phyloP scores from a whole-genome alignment of 768 basidiomycete genomes.

The Paxillus involutus region DNA sequence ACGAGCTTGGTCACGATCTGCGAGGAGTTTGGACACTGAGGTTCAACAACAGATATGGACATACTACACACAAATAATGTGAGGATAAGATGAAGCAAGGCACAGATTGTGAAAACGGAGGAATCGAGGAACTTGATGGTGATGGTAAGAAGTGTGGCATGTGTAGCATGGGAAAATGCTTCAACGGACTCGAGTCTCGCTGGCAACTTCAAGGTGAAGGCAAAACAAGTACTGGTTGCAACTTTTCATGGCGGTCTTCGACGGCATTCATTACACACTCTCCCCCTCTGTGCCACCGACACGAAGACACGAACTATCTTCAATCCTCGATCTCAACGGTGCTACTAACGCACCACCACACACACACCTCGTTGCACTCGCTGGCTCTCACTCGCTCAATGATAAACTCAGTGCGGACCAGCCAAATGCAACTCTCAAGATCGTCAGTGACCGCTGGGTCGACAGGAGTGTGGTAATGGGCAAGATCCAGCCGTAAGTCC shows the following conservation, averaged over 20 bases:
- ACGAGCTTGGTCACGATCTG: neutral
- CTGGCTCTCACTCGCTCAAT: conserved; percentile 50
- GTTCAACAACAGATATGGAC: neutral
- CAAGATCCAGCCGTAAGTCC: conserved; percentile 53
- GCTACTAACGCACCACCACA: conserved; percentile 49
- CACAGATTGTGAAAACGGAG: too few relatives aligned
- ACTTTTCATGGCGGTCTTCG: conserved; percentile 36
- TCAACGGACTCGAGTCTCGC: too few relatives aligned
- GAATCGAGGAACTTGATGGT: too few relatives aligned
- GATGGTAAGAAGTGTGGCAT: too few relatives aligned
- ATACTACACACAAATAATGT: too few relatives aligned
- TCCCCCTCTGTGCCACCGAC: conserved; percentile 46
- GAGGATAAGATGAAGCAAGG: too few relatives aligned
- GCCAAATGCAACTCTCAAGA: conserved; percentile 38
- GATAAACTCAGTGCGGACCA: conserved; percentile 23
- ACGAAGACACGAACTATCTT: conserved; percentile 43
- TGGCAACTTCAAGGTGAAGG: neutral
- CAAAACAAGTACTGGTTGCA: too few relatives aligned
- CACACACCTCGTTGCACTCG: conserved; percentile 49
- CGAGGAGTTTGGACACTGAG: conserved; percentile 1
- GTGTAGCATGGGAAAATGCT: too few relatives aligned
- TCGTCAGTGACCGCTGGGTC: conserved; percentile 61
- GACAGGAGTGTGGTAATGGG: conserved; percentile 62
- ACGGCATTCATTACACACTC: conserved; percentile 45
- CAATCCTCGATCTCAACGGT: conserved; percentile 53